Percentiles rank a stretch among this genome's conserved stretches.
phyloP scores from a whole-genome alignment of 164 flowering plant genomes.

The Hamamelis virginiana region DNA sequence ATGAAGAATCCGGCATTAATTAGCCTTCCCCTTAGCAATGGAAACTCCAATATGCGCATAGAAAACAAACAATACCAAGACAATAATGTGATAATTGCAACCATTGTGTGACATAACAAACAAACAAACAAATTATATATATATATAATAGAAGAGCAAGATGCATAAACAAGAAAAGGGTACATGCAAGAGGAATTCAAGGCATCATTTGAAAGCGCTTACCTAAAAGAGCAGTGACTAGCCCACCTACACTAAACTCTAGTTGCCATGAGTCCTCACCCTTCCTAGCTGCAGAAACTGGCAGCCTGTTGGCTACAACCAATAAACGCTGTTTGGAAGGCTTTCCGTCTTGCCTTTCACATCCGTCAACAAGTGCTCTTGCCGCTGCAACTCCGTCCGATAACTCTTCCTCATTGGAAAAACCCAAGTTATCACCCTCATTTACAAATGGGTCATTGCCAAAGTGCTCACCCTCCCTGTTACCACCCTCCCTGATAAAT shows the following conservation, averaged over 20 bases:
- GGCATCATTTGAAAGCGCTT: slow-evolving; percentile 11
- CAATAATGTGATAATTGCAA: too few species aligned
- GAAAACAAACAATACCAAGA: neutral
- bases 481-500: slow-evolving; percentile 31
- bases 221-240: slow-evolving; percentile 97
- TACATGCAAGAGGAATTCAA: neutral
- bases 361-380: slow-evolving; percentile 26
- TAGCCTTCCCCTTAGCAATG: neutral
- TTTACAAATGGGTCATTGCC: slow-evolving; percentile 30
- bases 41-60: slow-evolving; percentile 8
- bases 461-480: slow-evolving; percentile 18
- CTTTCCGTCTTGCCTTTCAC: slow-evolving; percentile 41
- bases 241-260: slow-evolving; percentile 91
- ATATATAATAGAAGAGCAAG: neutral
- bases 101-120: too few species aligned
- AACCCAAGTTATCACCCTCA: slow-evolving; percentile 28
- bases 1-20: neutral
- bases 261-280: slow-evolving; percentile 82
- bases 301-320: slow-evolving; percentile 90
- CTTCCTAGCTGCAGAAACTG: slow-evolving; percentile 80
- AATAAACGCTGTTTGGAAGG: slow-evolving; percentile 64
- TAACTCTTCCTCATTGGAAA: slow-evolving; percentile 38
- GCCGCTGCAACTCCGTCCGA: slow-evolving; percentile 36
- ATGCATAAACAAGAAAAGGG: neutral
- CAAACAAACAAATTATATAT: neutral